Evolutionary conservation across 2,329 filamentous ascomycete genomes (phyloP).

Genomic region (Talaromyces islandicus): DNA sequence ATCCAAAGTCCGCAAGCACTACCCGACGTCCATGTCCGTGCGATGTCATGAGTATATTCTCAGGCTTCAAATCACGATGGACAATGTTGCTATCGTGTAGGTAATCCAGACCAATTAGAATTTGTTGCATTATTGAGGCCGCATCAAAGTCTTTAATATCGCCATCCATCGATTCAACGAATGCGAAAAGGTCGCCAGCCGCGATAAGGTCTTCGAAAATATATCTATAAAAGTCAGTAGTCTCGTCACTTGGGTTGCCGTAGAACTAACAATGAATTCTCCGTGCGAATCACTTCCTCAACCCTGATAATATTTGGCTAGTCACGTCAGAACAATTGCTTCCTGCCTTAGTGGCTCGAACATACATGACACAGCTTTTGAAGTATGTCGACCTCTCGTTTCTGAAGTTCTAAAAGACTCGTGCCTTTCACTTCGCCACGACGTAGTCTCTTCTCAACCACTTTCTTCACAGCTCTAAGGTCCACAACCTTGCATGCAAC

Average conservation of each 20-base stretch:
- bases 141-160: slow-evolving; percentile 45
- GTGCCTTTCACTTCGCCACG: neutral
- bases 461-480: slow-evolving; percentile 17
- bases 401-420: slow-evolving; percentile 17
- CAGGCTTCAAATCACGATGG: slow-evolving; percentile 59
- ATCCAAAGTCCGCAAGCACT: slow-evolving; percentile 57
- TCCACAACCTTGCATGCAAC: slow-evolving; percentile 43
- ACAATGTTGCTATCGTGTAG: slow-evolving; percentile 51
- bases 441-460: neutral
- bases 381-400: slow-evolving; percentile 42
- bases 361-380: slow-evolving; percentile 49
- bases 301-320: slow-evolving; percentile 56
- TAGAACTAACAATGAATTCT: slow-evolving; percentile 45
- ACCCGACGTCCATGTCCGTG: slow-evolving; percentile 46
- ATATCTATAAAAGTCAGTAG: slow-evolving; percentile 38
- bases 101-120: slow-evolving; percentile 54
- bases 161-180: slow-evolving; percentile 46
- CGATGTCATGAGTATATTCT: slow-evolving; percentile 57
- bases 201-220: slow-evolving; percentile 57
- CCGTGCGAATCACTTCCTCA: slow-evolving; percentile 51
- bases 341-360: slow-evolving; percentile 5
- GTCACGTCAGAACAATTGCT: neutral
- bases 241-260: neutral
- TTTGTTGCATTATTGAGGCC: slow-evolving; percentile 50
- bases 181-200: slow-evolving; percentile 57